Percentiles rank a stretch among this genome's conserved stretches.
These are phyloP conservation scores for Diaporthe vexans DNA, from an alignment of 2,329 filamentous ascomycete genomes.

Conservation along the genomic window DNA sequence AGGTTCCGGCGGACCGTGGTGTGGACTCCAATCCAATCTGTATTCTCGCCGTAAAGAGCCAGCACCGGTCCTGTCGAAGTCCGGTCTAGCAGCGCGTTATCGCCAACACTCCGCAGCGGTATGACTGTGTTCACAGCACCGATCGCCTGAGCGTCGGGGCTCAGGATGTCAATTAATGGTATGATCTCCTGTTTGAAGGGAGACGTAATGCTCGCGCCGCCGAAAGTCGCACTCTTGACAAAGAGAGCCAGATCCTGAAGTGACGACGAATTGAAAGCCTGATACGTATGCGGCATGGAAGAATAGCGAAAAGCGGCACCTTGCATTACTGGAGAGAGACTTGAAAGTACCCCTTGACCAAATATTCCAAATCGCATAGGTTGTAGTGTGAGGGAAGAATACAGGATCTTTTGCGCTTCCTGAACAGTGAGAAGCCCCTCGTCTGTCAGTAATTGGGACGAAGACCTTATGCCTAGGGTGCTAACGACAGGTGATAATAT, in stretches of 20 bases:
- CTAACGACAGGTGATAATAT: not conserved
- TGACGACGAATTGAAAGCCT: slow-evolving; percentile 64
- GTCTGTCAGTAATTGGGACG: not conserved
- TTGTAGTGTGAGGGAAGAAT: slow-evolving; percentile 68
- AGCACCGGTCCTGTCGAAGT: slow-evolving; percentile 68
- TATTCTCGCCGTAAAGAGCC: slow-evolving; percentile 75
- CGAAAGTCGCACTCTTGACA: slow-evolving; percentile 69
- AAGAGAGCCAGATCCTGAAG: slow-evolving; percentile 67
- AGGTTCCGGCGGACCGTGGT: slow-evolving; percentile 72
- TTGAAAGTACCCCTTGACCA: slow-evolving; percentile 70
- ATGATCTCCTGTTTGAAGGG: slow-evolving; percentile 75
- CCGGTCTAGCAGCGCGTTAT: slow-evolving; percentile 59
- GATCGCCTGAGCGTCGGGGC: slow-evolving; percentile 72
- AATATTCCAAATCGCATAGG: slow-evolving; percentile 73
- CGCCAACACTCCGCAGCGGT: slow-evolving; percentile 64
- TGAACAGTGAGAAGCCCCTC: not conserved
- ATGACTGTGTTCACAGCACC: slow-evolving; percentile 76
- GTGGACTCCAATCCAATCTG: slow-evolving; percentile 76
- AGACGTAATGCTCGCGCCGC: slow-evolving; percentile 71
- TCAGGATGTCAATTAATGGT: slow-evolving; percentile 68
- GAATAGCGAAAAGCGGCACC: slow-evolving; percentile 70
- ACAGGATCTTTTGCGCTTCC: slow-evolving; percentile 53
- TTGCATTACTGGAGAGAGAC: slow-evolving; percentile 74
- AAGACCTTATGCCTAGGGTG: not conserved
- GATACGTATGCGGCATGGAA: slow-evolving; percentile 71